Evolutionary conservation across 495 filamentous ascomycete species (phyloP), one percentile per base, ranked within the genome.

Genomic region (Terfezia boudieri): DNA sequence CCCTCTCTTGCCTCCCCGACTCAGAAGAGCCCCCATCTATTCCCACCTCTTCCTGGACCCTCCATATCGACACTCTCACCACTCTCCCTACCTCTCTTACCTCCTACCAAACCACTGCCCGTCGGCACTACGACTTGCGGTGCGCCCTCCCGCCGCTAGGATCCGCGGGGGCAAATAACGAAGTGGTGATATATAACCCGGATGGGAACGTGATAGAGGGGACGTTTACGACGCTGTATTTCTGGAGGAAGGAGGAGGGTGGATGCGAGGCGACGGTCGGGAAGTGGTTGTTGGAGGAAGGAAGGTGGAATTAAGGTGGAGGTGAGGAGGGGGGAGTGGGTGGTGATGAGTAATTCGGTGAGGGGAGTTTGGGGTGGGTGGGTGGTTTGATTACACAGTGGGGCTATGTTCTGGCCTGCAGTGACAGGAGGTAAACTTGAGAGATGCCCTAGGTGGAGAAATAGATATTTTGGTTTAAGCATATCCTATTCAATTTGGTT

Each of bases 181-280:
- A 94, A 64, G 82, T 90, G 8, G 70, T 95, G 32, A 61, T 94
- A 23, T 70, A 86, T 53, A 86, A 83, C 62, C 66, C 67, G 1
- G 62, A 73, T 22, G 74, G 75, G 2, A 76, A 86, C 54, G 67
- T 93, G 9, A 92, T 92, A 80, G 90, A 98, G 64, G 85, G 85
- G 16, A 86, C 80, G 59, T 75, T 82, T 32, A 84, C 82, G 2
- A 64, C 49, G 9, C 76, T 83, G 1, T 93, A 86, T 64, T 83
- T 95, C 58, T 80, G 75, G 72, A 74, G 81, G 50, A 46, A 46
- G 12, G 26, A 32, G 26, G 68, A 69, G 11, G 77, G 76, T 0
- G 66, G 63, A 56, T 88, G 90, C 62, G 71, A 76, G 20, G 87
- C 87, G 1, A 92, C 84, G 35, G 84, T 78, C 14, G 78, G 88